These are phyloP conservation scores for Pseudomonodictys pantanalensis DNA, from an alignment of 495 filamentous ascomycete genomes.

Conservation along the genomic window DNA sequence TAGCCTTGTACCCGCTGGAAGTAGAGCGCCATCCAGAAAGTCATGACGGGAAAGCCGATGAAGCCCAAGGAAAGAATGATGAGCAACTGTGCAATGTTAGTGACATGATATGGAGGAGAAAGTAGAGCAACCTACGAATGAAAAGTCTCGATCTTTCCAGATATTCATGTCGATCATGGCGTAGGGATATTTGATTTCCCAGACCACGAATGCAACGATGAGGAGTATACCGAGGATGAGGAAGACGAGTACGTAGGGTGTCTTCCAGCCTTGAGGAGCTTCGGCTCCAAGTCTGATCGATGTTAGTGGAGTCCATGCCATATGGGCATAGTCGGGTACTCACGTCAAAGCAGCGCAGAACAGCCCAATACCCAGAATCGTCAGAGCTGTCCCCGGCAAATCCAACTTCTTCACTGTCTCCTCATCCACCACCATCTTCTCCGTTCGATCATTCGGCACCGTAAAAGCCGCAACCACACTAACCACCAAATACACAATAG, in stretches of 20 bases:
- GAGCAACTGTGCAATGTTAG: conserved; percentile 21
- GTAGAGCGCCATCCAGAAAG: conserved; percentile 57
- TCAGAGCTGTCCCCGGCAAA: conserved; percentile 60
- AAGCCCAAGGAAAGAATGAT: conserved; percentile 38
- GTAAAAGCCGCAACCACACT: conserved; percentile 60
- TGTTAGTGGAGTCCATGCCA: background rate
- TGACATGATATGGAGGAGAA: background rate
- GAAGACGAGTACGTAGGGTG: conserved; percentile 42
- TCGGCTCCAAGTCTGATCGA: conserved; percentile 46
- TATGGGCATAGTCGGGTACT: background rate
- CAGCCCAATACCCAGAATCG: conserved; percentile 63
- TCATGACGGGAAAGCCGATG: conserved; percentile 35
- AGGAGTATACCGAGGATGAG: conserved; percentile 39
- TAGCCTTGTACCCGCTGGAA: conserved; percentile 46
- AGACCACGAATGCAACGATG: conserved; percentile 41
- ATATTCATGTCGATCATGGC: conserved; percentile 45
- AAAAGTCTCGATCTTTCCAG: conserved; percentile 44
- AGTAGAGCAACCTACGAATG: conserved; percentile 27
- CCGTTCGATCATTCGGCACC: conserved; percentile 58
- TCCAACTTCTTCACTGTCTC: conserved; percentile 59
- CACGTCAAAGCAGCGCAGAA: conserved; percentile 64
- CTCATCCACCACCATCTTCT: conserved; percentile 47
- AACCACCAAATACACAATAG: conserved; percentile 60
- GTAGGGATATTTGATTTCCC: conserved; percentile 41
- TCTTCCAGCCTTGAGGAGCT: conserved; percentile 47